Evolutionary conservation across 1,284 basidiomycete genomes (phyloP), one percentile per base, ranked within the genome.

Genomic region (Rhodofomes roseus): DNA sequence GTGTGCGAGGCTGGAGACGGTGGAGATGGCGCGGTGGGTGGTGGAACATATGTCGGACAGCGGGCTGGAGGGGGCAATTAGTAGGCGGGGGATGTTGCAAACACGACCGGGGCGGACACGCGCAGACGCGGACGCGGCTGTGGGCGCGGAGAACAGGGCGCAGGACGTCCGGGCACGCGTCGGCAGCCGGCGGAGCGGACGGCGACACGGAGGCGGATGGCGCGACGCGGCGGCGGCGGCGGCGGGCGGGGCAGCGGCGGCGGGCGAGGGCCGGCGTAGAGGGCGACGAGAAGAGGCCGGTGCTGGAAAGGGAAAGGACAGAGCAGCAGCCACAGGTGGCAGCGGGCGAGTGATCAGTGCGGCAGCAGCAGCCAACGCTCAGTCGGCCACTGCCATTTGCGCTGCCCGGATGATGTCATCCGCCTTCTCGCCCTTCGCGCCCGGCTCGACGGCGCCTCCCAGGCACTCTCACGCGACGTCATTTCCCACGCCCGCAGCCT

Each of bases 341-440:
- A 50, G 59, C 41, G 46, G 44, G 46, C 34, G 37, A 14, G 57
- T 31, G 43, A 39, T 23, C n/a, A n/a, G 48, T 27, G 37, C 40
- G 27, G 54, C 23, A 31, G 54, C 54, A 43, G 41, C 54, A 55
- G 52, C 11, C 46, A 48, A 48, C 53, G 22, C 36, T 54, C 53
- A 8, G 53, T 41, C 53, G 53, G 53, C 14, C 50, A 34, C 48
- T 57, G 46, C 46, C 46, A 48, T 48, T 48, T 48, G 46, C 46
- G 46, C 25, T 53, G 39, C 61, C 62, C 62, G 53, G 48, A 64
- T 70, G 65, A 69, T 66, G 66, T 68, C 65, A 68, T 62, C 50
- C 55, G 44, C 40, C 31, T 34, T 34, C 31, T 34, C 31, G 5
- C 31, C 31, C 44, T 55, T 59, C 43, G 56, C 36, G 29, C 25